Evolutionary conservation across 345 rosid species (phyloP), one percentile per base, ranked within the genome.

Genomic region (Dimocarpus longan): DNA sequence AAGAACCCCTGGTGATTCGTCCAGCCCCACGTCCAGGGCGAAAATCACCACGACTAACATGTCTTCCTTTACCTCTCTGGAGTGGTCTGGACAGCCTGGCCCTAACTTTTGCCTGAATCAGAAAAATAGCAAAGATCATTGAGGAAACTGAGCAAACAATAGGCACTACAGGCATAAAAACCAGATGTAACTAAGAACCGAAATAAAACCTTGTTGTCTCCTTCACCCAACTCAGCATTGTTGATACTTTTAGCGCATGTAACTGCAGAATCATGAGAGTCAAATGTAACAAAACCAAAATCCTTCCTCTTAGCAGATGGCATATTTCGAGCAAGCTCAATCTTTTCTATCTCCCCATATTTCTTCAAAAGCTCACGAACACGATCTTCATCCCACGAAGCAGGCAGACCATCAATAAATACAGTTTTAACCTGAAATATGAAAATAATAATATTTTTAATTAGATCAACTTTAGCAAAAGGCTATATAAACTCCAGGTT

Each of bases 301-400:
- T 96, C 98, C 86, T 89, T 94, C 84, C 99, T 90, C 89, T 88
- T 91, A 26, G 98, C 99, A 81, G 97, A 91, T 77, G 98, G 98
- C 99, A 96, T 94, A 73, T 93, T 96, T 70, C 98, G 89, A 1
- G 99, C 97, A 90, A 96, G 99, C 86, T 96, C 99, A 77, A 96
- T 74, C 88, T 93, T 96, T 79, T 91, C 98, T 78, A 96, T 81
- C 79, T 87, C 88, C 43, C 99, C 99, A 81, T 89, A 93, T 71
- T 74, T 84, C 87, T 90, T 93, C 42, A 94, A 80, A 66, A 93
- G 85, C 57, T 90, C 90, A 32, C 88, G 85, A 57, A 96, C 94
- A 80, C 78, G 90, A 80, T 96, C 97, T 83, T 96, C 99, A 81
- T 91, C 97, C 99, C 99, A 96, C 65, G 98, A 85, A 21, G 98